Percentiles rank a stretch among this genome's conserved stretches.
phyloP scores from a whole-genome alignment of 257 asterid species.

The Fraxinus excelsior region DNA sequence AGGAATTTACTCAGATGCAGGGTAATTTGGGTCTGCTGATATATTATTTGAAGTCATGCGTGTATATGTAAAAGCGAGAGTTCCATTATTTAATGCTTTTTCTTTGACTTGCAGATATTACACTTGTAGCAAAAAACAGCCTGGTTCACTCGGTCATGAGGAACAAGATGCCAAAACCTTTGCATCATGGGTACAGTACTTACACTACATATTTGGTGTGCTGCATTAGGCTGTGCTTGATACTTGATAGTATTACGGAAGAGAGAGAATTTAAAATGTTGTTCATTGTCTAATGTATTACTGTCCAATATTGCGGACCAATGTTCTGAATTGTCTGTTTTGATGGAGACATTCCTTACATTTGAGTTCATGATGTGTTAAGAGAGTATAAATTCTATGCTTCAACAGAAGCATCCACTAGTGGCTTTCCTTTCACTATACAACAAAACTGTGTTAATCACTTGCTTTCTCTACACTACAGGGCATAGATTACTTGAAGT shows the following conservation, averaged over 20 bases:
- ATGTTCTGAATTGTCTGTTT: neutral
- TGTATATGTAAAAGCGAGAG: neutral
- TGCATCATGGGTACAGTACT: conserved; percentile 68
- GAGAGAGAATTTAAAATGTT: neutral
- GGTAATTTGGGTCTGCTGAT: conserved; percentile 42
- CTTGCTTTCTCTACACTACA: conserved; percentile 26
- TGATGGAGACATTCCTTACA: neutral
- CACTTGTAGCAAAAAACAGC: conserved; percentile 82
- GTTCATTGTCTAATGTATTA: neutral
- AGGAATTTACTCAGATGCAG: conserved; percentile 94
- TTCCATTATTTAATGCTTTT: neutral
- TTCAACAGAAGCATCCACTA: neutral
- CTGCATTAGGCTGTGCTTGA: neutral
- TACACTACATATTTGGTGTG: neutral
- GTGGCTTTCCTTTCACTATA: neutral
- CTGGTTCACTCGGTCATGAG: conserved; percentile 93
- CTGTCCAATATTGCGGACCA: neutral
- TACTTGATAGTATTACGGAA: neutral
- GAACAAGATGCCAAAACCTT: conserved; percentile 84
- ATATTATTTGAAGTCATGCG: neutral
- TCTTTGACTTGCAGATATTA: conserved; percentile 50
- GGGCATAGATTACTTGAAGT: conserved; percentile 94
- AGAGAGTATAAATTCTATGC: neutral
- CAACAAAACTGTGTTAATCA: neutral
- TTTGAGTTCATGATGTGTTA: neutral